Evolutionary conservation across 2,329 filamentous ascomycete genomes (phyloP).

Genomic region (Penicillium sp.): DNA sequence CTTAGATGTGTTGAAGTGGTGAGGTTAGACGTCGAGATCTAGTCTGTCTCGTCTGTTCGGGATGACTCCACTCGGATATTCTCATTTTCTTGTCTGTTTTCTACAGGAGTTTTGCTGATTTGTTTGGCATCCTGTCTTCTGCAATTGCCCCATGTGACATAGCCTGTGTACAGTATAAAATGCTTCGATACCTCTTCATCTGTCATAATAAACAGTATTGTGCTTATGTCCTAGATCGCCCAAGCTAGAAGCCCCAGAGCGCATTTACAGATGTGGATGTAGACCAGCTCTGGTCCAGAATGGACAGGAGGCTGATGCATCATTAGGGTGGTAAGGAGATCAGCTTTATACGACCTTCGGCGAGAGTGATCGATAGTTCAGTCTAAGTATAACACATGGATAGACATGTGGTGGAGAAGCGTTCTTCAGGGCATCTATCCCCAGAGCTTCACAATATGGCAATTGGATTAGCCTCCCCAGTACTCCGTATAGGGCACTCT

Average conservation of each 20-base stretch:
- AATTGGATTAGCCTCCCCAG: too few species aligned
- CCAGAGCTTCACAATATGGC: background rate
- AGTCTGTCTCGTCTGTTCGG: background rate
- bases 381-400: background rate
- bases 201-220: background rate
- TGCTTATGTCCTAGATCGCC: background rate
- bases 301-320: background rate
- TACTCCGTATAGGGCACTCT: conserved; percentile 2
- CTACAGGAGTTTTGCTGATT: conserved; percentile 18
- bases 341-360: background rate
- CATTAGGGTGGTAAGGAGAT: background rate
- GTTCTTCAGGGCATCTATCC: background rate
- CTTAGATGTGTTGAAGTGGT: background rate
- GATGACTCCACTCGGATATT: background rate
- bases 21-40: background rate
- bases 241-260: background rate
- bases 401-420: background rate
- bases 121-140: conserved; percentile 20
- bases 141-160: conserved; percentile 23
- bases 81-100: conserved; percentile 4
- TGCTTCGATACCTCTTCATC: conserved; percentile 19
- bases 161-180: conserved; percentile 30
- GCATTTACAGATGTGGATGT: background rate
- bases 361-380: background rate
- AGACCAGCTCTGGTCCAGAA: background rate